Evolutionary conservation across 2,329 filamentous ascomycete species (phyloP).

Genomic region (Raffaelea ambrosiae): DNA sequence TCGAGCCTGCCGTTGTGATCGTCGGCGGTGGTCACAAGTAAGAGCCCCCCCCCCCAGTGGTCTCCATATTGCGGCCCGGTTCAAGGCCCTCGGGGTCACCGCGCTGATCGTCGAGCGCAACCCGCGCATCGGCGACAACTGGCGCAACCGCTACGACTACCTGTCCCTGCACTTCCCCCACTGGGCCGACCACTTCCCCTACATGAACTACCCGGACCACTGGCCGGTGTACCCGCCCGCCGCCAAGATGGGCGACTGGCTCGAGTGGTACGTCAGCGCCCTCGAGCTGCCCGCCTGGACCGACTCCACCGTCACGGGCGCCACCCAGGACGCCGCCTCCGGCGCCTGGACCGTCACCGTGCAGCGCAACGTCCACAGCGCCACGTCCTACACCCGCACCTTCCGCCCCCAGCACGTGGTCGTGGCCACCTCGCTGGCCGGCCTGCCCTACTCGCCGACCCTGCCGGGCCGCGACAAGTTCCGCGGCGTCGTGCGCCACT

Average conservation of each 20-base stretch:
- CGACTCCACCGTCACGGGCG: slow-evolving; percentile 15
- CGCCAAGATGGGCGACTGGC: slow-evolving; percentile 34
- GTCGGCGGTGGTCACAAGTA: slow-evolving; percentile 17
- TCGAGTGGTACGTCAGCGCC: slow-evolving; percentile 32
- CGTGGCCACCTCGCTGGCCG: neutral
- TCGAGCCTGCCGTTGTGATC: slow-evolving; percentile 5
- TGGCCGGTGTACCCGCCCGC: slow-evolving; percentile 28
- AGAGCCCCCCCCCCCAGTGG: slow-evolving; percentile 12
- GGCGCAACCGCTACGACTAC: slow-evolving; percentile 32
- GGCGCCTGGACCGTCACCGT: slow-evolving; percentile 47
- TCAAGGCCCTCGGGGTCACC: slow-evolving; percentile 14
- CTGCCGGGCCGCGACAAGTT: neutral
- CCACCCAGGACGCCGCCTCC: neutral
- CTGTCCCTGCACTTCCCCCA: slow-evolving; percentile 8
- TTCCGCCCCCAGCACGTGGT: neutral
- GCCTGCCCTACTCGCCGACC: neutral
- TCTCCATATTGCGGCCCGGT: slow-evolving; percentile 23
- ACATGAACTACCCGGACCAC: slow-evolving; percentile 23
- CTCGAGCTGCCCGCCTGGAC: slow-evolving; percentile 29
- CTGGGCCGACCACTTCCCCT: slow-evolving; percentile 29
- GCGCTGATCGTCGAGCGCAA: slow-evolving; percentile 32
- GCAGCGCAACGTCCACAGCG: slow-evolving; percentile 12
- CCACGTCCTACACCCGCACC: neutral
- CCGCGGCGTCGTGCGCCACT: neutral
- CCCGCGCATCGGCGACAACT: slow-evolving; percentile 35